phyloP scores from a whole-genome alignment of 225 moss, liverwort and hornwort species.

The Takakia lepidozioides region DNA sequence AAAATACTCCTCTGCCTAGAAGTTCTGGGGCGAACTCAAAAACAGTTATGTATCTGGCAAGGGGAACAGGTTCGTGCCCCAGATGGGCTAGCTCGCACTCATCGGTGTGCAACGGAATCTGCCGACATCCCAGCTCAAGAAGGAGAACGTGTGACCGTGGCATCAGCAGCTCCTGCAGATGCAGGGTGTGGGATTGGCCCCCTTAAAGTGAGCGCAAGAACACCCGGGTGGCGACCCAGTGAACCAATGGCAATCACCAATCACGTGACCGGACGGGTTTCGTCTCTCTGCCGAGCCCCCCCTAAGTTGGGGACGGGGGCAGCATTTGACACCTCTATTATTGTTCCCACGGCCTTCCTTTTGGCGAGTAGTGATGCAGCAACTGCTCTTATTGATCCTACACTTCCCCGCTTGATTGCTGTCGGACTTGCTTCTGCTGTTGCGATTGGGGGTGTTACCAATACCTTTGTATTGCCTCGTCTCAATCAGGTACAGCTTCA shows the following conservation, averaged over 20 bases:
- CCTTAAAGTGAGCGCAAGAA: slow-evolving; percentile 57
- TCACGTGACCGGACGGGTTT: slow-evolving; percentile 67
- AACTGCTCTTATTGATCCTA: slow-evolving; percentile 73
- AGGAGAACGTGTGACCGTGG: slow-evolving; percentile 81
- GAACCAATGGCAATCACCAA: slow-evolving; percentile 89
- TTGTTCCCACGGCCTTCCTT: slow-evolving; percentile 62
- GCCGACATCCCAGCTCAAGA: slow-evolving; percentile 85
- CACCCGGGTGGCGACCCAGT: slow-evolving; percentile 77
- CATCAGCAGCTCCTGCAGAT: slow-evolving; percentile 69
- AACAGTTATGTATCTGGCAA: too few species aligned
- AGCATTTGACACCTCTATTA: slow-evolving; percentile 49
- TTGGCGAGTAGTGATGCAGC: slow-evolving; percentile 80
- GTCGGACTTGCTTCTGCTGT: slow-evolving; percentile 62
- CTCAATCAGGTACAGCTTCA: slow-evolving; percentile 78
- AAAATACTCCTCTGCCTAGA: too few species aligned
- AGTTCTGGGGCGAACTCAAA: too few species aligned
- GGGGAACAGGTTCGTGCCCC: slow-evolving; percentile 70
- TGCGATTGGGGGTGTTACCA: slow-evolving; percentile 60
- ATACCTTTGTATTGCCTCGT: slow-evolving; percentile 71
- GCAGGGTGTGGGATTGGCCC: slow-evolving; percentile 64
- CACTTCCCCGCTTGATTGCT: slow-evolving; percentile 67
- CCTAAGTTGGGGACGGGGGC: slow-evolving; percentile 71
- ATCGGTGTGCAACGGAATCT: slow-evolving; percentile 84
- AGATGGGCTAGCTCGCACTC: slow-evolving; percentile 82
- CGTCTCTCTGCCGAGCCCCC: slow-evolving; percentile 63